Conservation (phyloP, 2,329 filamentous ascomycete species). For the Aspergillus fumigatiaffinis region DNA sequence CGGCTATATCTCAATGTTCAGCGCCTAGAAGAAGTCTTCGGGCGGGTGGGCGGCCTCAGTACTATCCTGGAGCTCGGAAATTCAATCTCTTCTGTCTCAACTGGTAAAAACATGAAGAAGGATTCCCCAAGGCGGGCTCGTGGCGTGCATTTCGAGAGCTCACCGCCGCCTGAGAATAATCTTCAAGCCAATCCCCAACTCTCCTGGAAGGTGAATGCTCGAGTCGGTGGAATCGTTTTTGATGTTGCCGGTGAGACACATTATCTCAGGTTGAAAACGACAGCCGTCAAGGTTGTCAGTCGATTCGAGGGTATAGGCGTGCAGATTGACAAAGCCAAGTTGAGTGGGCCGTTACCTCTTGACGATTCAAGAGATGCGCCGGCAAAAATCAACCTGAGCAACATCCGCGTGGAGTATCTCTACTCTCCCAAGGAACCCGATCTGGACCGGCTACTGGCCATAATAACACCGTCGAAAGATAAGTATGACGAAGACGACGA, state of each 20-base stretch:
- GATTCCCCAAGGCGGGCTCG: slow-evolving; percentile 34
- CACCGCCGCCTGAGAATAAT: slow-evolving; percentile 26
- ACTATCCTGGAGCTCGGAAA: slow-evolving; percentile 84
- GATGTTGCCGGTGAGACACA: slow-evolving; percentile 75
- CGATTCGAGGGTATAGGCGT: slow-evolving; percentile 69
- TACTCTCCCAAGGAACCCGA: slow-evolving; percentile 72
- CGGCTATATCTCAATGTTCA: slow-evolving; percentile 73
- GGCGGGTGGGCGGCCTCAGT: slow-evolving; percentile 86
- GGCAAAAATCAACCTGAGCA: slow-evolving; percentile 59
- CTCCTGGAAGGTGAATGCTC: slow-evolving; percentile 64
- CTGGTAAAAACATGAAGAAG: slow-evolving; percentile 38
- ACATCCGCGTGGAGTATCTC: slow-evolving; percentile 69
- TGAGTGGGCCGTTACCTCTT: slow-evolving; percentile 66
- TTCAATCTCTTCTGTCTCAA: slow-evolving; percentile 73
- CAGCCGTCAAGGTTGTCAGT: slow-evolving; percentile 74
- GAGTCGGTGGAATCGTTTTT: slow-evolving; percentile 72
- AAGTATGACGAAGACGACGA: slow-evolving; percentile 88
- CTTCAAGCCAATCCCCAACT: slow-evolving; percentile 11
- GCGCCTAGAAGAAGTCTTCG: slow-evolving; percentile 78
- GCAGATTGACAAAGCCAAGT: slow-evolving; percentile 68
- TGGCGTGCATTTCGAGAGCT: slow-evolving; percentile 57
- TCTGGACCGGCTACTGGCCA: slow-evolving; percentile 72
- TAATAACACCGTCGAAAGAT: slow-evolving; percentile 88
- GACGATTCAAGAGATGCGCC: slow-evolving; percentile 49
- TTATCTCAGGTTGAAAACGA: slow-evolving; percentile 69